These are phyloP conservation scores for Aspergillus sp. DNA, from an alignment of 2,329 filamentous ascomycete genomes.

Conservation along the genomic window DNA sequence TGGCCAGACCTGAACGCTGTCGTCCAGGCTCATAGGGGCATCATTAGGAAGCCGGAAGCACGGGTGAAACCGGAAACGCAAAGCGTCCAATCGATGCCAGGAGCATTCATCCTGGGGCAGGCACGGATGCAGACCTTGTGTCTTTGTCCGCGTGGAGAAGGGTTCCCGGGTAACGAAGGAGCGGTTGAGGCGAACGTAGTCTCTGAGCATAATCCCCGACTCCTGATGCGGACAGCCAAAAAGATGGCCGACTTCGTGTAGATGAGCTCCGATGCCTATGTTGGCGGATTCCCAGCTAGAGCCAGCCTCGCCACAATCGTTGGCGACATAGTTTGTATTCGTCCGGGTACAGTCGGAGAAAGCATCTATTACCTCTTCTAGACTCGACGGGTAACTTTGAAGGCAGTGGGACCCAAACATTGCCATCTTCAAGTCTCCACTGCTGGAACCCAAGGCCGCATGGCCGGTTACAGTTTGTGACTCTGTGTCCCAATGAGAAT, in stretches of 20 bases:
- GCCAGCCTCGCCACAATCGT: slow-evolving; percentile 82
- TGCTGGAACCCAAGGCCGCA: slow-evolving; percentile 74
- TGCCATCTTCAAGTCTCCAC: slow-evolving; percentile 74
- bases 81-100: slow-evolving; percentile 86
- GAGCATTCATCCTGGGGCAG: slow-evolving; percentile 77
- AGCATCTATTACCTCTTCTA: slow-evolving; percentile 86
- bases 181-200: slow-evolving; percentile 81
- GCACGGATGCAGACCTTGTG: slow-evolving; percentile 72
- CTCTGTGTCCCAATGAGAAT: slow-evolving; percentile 80
- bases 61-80: slow-evolving; percentile 87
- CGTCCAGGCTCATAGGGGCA: slow-evolving; percentile 61
- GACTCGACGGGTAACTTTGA: slow-evolving; percentile 82
- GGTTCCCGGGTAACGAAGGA: slow-evolving; percentile 79
- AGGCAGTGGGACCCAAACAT: slow-evolving; percentile 92
- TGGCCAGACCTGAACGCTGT: slow-evolving; percentile 81
- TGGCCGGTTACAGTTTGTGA: slow-evolving; percentile 73
- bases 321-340: slow-evolving; percentile 75
- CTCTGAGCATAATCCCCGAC: slow-evolving; percentile 85
- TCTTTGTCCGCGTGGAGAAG: slow-evolving; percentile 82
- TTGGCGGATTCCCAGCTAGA: slow-evolving; percentile 96
- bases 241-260: slow-evolving; percentile 87
- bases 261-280: slow-evolving; percentile 86
- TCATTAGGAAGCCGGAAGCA: slow-evolving; percentile 85
- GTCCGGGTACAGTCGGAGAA: slow-evolving; percentile 90
- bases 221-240: slow-evolving; percentile 90